phyloP scores from a whole-genome alignment of 2,329 filamentous ascomycete genomes.

The Colletotrichum sojae region DNA sequence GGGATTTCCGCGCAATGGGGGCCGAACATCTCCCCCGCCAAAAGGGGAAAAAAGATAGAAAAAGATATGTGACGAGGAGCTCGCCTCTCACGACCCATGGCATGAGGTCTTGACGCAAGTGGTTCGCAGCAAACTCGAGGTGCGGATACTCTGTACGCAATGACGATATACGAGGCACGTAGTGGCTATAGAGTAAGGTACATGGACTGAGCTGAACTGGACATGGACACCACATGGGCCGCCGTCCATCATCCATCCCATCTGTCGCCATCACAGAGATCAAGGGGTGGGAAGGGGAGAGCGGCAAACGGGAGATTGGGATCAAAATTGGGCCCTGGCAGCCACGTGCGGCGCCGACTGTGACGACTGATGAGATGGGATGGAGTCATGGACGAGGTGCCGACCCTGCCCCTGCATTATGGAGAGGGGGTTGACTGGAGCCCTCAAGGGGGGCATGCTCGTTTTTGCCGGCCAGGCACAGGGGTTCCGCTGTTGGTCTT shows the following conservation, averaged over 20 bases:
- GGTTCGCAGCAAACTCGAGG: not conserved
- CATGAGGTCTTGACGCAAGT: not conserved
- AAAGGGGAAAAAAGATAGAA: not conserved
- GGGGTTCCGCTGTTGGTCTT: constrained; percentile 14
- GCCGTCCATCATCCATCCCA: not conserved
- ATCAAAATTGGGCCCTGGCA: constrained; percentile 45
- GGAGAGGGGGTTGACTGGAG: constrained; percentile 2
- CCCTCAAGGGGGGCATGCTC: constrained; percentile 6
- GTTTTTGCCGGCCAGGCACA: constrained; percentile 21
- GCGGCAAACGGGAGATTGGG: constrained; percentile 45
- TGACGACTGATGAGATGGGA: constrained; percentile 37
- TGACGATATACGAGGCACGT: constrained; percentile 33
- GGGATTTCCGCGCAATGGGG: not conserved
- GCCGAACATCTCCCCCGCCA: not conserved
- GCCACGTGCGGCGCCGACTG: constrained; percentile 47
- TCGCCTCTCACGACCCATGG: not conserved
- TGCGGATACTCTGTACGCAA: not conserved
- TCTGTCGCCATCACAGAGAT: constrained; percentile 1
- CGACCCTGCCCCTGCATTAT: constrained; percentile 37
- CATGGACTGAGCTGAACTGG: too few species aligned
- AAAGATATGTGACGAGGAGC: not conserved
- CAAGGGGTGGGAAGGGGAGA: constrained; percentile 14
- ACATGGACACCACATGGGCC: constrained; percentile 1
- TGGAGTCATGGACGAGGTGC: constrained; percentile 34
- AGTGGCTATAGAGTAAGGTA: not conserved